Evolutionary conservation across 768 basidiomycete genomes (phyloP), one percentile per base, ranked within the genome.

Genomic region (Agrocybe chaxingu): DNA sequence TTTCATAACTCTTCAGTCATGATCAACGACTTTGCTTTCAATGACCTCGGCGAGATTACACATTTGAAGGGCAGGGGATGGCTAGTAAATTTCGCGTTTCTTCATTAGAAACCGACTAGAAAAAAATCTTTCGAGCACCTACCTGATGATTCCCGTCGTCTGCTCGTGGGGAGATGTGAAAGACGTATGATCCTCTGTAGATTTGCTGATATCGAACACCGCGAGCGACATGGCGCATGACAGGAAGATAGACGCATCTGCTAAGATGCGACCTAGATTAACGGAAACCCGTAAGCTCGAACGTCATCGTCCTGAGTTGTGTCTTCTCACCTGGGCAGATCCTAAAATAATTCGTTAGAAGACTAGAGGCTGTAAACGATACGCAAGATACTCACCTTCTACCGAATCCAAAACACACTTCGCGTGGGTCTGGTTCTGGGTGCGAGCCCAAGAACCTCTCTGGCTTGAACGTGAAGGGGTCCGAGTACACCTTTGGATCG

Each of bases 321-420:
- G 24, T 24, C 34, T 24, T 24, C 24, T 24, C 24, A 68, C 70
- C 69, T 46, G 71, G 69, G 50, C 69, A 70, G 16, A 71, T 70
- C 54, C 70, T 46, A 13, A 7, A 13, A 16, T 42, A 36, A 13
- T 16, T 37, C 19, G 1, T 10, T 6, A 32, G 16, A 37, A 38
- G 11, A 31, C 33, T 11, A 42, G 18, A 43, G 8, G 30, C 4
- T 29, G n/a, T 40, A 41, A 34, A 29, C 10, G 24, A 24, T 24
- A 24, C 47, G 9, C 12, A 43, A 33, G 19, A 38, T 19, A 31
- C 54, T 43, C 36, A 64, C 70, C 81, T 73, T 59, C 81, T 63
- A 30, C 79, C 81, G 44, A 80, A 83, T 3, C 81, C 81, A 51
- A 81, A 83, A 44, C 72, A 75, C 34, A 74, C 58, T 4, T 64